Conservation (phyloP, 768 basidiomycete genomes). For the Rhodotorula graminis region DNA sequence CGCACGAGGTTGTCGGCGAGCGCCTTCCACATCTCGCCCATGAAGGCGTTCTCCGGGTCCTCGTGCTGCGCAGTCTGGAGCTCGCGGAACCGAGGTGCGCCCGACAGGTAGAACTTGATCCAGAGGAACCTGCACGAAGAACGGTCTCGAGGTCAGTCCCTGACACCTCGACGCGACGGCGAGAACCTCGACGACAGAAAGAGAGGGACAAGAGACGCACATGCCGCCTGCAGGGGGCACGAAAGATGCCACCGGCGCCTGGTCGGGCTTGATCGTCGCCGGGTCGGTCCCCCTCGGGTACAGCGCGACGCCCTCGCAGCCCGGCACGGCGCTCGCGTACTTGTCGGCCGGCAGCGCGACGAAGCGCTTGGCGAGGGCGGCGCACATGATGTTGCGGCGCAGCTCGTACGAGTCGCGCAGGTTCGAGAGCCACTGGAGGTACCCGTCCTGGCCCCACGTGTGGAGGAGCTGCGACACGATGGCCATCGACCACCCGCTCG, state of each 20-base stretch:
- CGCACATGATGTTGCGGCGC: slow-evolving; percentile 62
- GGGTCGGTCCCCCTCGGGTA: not conserved
- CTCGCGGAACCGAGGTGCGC: not conserved
- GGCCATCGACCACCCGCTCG: slow-evolving; percentile 62
- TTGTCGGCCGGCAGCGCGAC: not conserved
- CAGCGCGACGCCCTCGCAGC: slow-evolving; percentile 3
- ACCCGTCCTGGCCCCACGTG: slow-evolving; percentile 64
- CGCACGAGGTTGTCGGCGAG: slow-evolving; percentile 14
- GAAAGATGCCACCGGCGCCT: slow-evolving; percentile 57
- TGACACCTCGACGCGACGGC: too few relatives aligned
- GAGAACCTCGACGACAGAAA: not conserved
- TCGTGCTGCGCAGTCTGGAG: not conserved
- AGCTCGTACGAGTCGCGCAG: slow-evolving; percentile 56
- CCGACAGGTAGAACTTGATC: slow-evolving; percentile 46
- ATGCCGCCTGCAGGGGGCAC: slow-evolving; percentile 64
- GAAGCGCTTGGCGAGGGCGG: slow-evolving; percentile 52
- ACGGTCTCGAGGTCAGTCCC: slow-evolving; percentile 40
- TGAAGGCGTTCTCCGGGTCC: slow-evolving; percentile 17
- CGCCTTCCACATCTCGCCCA: slow-evolving; percentile 18
- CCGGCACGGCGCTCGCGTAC: not conserved
- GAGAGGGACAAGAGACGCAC: not conserved
- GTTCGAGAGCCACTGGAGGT: slow-evolving; percentile 68
- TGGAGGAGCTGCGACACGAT: slow-evolving; percentile 58
- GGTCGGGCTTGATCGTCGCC: not conserved
- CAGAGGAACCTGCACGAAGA: slow-evolving; percentile 47